These are phyloP conservation scores for Ceratocystis eucalypticola DNA, from an alignment of 2,329 filamentous ascomycete genomes.

Conservation along the genomic window DNA sequence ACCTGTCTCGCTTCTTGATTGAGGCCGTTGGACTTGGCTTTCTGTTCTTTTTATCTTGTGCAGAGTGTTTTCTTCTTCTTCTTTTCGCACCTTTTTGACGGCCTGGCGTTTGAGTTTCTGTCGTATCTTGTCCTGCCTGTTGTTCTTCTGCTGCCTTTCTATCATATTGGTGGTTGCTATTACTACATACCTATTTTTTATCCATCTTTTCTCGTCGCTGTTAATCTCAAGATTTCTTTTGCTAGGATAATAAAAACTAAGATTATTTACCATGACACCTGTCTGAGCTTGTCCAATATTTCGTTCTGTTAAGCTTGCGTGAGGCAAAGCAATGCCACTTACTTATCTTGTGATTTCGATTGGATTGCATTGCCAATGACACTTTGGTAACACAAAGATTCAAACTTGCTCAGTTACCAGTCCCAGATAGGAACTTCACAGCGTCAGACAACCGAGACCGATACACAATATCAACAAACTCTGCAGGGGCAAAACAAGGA, in stretches of 20 bases:
- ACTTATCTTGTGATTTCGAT: not conserved
- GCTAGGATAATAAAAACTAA: not conserved
- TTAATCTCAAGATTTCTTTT: not conserved
- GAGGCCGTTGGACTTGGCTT: not conserved
- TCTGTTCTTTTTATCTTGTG: not conserved
- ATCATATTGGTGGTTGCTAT: not conserved
- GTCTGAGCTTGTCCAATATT: not conserved
- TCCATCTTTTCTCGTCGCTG: not conserved
- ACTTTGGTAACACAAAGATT: slow-evolving; percentile 4
- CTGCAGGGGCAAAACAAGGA: not conserved
- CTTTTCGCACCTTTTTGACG: not conserved
- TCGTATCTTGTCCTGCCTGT: not conserved
- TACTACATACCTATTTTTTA: slow-evolving; percentile 1
- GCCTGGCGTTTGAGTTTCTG: slow-evolving; percentile 9
- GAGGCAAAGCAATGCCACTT: too few relatives aligned
- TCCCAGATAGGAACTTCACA: not conserved
- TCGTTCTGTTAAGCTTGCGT: not conserved
- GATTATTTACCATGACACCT: slow-evolving; percentile 1
- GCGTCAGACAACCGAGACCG: not conserved
- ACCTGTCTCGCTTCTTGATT: not conserved
- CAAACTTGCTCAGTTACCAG: not conserved
- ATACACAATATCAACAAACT: not conserved
- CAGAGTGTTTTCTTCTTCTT: not conserved
- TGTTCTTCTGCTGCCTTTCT: not conserved
- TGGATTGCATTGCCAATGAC: not conserved